These are phyloP conservation scores for Solanum corneliomulleri DNA, from an alignment of 257 asterid species.

Conservation along the genomic window DNA sequence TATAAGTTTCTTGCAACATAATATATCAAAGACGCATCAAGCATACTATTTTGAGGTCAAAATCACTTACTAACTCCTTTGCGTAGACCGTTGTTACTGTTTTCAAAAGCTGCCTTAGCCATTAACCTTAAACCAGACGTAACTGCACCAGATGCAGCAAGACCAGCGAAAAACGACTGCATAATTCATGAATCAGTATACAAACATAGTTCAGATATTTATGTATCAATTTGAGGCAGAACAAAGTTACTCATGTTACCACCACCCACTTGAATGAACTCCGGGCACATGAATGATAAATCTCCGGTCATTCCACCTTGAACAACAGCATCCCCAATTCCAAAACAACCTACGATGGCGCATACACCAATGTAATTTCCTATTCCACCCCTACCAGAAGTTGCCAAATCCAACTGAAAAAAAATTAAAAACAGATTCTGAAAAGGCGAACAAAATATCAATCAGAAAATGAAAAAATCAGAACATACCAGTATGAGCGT, in stretches of 20 bases:
- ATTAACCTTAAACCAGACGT: background rate
- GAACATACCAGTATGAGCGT: slow-evolving; percentile 50
- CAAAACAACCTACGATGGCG: slow-evolving; percentile 55
- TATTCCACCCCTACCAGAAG: slow-evolving; percentile 67
- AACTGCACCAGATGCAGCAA: slow-evolving; percentile 45
- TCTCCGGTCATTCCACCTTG: slow-evolving; percentile 91
- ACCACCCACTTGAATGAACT: slow-evolving; percentile 54
- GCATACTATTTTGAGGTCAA: background rate
- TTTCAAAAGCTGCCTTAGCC: background rate
- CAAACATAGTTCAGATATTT: background rate
- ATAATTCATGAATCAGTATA: background rate
- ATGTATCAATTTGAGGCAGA: background rate
- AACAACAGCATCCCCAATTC: slow-evolving; percentile 64
- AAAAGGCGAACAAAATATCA: background rate
- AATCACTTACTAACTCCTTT: slow-evolving; percentile 61
- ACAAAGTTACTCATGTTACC: background rate
- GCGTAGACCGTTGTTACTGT: slow-evolving; percentile 37
- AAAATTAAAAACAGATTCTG: background rate
- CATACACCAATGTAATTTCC: slow-evolving; percentile 53
- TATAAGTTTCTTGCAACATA: background rate
- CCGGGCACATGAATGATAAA: slow-evolving; percentile 67
- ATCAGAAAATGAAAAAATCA: background rate
- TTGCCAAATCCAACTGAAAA: slow-evolving; percentile 46
- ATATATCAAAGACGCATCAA: background rate
- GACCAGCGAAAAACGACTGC: slow-evolving; percentile 66